These are phyloP conservation scores for Erysimum pusillum DNA, from an alignment of 441 rosid genomes.

Conservation along the genomic window DNA sequence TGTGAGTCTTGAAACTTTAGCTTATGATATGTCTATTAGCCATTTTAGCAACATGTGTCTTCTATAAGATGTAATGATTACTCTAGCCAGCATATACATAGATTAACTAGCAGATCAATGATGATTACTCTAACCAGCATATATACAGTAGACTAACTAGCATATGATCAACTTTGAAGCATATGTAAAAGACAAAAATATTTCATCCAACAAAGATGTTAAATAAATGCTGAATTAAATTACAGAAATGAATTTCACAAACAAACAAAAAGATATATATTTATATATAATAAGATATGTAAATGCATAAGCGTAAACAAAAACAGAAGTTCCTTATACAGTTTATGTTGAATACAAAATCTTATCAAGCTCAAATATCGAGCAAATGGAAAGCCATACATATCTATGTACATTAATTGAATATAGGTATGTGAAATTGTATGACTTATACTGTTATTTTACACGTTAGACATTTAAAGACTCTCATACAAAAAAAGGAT, in stretches of 20 bases:
- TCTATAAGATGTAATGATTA: slow-evolving; percentile 22
- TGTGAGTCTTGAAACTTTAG: slow-evolving; percentile 16
- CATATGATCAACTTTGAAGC: slow-evolving; percentile 10
- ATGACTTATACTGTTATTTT: slow-evolving; percentile 46
- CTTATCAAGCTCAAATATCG: slow-evolving; percentile 27
- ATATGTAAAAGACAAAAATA: slow-evolving; percentile 4
- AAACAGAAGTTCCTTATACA: slow-evolving; percentile 14
- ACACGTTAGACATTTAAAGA: slow-evolving; percentile 45
- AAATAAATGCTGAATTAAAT: slow-evolving; percentile 2
- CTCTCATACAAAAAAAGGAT: slow-evolving; percentile 37
- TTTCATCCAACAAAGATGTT: not conserved
- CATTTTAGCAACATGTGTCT: slow-evolving; percentile 17
- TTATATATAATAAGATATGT: not conserved
- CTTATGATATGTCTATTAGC: slow-evolving; percentile 6
- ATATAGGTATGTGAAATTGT: slow-evolving; percentile 29
- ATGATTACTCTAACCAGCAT: slow-evolving; percentile 15
- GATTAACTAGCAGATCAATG: not conserved
- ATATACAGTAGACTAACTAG: not conserved
- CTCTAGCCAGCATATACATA: slow-evolving; percentile 16
- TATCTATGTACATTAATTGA: not conserved
- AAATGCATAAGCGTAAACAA: slow-evolving; percentile 22
- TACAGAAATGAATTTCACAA: slow-evolving; percentile 3
- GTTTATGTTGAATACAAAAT: slow-evolving; percentile 29
- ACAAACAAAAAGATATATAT: not conserved
- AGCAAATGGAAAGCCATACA: slow-evolving; percentile 22